These are phyloP conservation scores for Adansonia digitata DNA, from an alignment of 345 rosid species.

Conservation along the genomic window DNA sequence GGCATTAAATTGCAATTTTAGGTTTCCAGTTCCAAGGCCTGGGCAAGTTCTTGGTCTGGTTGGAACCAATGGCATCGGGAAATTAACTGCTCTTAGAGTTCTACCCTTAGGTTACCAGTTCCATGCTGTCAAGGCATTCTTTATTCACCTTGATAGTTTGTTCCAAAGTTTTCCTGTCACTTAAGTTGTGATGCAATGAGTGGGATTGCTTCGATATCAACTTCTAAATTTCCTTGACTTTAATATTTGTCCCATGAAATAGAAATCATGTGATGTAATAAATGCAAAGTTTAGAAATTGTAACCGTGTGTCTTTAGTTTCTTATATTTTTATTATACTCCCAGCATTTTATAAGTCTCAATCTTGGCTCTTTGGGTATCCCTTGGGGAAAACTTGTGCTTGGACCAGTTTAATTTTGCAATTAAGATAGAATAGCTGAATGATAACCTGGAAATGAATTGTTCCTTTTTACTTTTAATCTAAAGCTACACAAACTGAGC, in stretches of 20 bases:
- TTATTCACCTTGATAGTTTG: background rate
- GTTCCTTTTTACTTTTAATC: background rate
- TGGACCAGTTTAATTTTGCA: background rate
- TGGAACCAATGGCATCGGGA: no score
- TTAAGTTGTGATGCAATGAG: background rate
- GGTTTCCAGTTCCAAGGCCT: no score
- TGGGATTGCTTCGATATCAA: background rate
- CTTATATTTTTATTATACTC: background rate
- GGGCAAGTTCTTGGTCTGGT: no score
- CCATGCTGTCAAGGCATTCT: no score
- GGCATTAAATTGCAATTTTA: no score
- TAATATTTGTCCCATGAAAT: background rate
- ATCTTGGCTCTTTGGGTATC: background rate
- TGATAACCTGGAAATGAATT: background rate
- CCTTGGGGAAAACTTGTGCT: background rate
- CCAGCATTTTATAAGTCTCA: background rate
- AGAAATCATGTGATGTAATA: background rate
- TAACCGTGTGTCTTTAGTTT: background rate
- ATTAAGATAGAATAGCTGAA: background rate
- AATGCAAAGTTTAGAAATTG: background rate
- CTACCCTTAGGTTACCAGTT: conserved; percentile 95
- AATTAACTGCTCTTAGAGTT: no score
- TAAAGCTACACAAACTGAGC: background rate
- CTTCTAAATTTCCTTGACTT: background rate
- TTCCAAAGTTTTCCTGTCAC: background rate